Conservation (phyloP, 139 green algal genomes). For the Chlamydomonas sphaeroides region DNA sequence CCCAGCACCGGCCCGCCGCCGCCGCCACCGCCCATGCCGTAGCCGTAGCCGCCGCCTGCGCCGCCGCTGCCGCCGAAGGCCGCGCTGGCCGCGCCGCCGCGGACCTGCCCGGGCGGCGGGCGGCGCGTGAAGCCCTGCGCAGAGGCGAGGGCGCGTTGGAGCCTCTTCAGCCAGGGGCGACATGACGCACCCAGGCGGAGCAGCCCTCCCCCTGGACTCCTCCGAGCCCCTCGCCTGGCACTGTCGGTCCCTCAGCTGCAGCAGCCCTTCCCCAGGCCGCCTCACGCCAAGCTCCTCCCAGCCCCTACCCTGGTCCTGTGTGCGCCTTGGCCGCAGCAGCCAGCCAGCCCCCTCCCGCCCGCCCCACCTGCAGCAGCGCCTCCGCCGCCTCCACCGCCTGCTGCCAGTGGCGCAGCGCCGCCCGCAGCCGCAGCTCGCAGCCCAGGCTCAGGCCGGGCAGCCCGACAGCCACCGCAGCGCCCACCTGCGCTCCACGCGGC, state of each 20-base stretch:
- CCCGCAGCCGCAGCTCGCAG: conserved; percentile 30
- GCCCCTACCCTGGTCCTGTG: not conserved
- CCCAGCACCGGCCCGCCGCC: conserved; percentile 12
- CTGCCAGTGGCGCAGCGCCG: conserved; percentile 33
- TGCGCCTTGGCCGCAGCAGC: too few relatives aligned
- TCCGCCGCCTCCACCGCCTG: conserved; percentile 39
- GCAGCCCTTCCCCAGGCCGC: too few relatives aligned
- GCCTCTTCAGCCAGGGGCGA: too few relatives aligned
- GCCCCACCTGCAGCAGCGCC: not conserved
- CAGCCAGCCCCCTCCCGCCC: not conserved
- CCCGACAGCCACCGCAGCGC: too few relatives aligned
- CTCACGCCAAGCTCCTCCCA: not conserved
- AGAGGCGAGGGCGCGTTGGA: too few relatives aligned
- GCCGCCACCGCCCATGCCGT: not conserved
- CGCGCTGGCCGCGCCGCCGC: conserved; percentile 4
- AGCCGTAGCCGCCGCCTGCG: not conserved
- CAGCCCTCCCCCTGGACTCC: too few relatives aligned
- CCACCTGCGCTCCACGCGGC: too few relatives aligned
- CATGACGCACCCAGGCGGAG: too few relatives aligned
- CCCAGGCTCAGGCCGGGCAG: conserved; percentile 43
- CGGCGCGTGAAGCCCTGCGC: not conserved
- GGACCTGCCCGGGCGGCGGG: conserved; percentile 15
- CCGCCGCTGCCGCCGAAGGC: not conserved
- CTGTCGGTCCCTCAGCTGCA: too few relatives aligned
- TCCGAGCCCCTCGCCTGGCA: too few relatives aligned